phyloP scores from a whole-genome alignment of 805 yeast genomes.

The Lachancea kluyveri region DNA sequence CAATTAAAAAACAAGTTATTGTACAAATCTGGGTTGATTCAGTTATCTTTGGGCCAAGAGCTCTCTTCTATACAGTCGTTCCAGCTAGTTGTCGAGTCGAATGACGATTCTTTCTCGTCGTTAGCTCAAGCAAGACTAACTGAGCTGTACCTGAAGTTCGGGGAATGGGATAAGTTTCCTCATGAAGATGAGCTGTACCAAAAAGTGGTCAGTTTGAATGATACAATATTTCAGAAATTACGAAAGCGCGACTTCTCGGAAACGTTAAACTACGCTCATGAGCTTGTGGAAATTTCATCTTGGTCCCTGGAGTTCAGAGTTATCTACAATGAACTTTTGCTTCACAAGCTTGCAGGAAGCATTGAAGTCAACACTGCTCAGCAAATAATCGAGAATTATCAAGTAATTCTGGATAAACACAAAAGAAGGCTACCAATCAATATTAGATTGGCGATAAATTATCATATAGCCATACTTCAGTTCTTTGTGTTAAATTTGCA shows the following conservation, averaged over 20 bases:
- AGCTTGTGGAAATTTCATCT: constrained; percentile 39
- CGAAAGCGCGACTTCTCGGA: constrained; percentile 17
- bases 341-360: constrained; percentile 18
- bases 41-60: constrained; percentile 50
- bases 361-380: constrained; percentile 23
- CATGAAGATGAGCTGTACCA: constrained; percentile 17
- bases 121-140: constrained; percentile 46
- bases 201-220: constrained; percentile 14
- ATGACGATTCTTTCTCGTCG: constrained; percentile 23
- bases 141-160: constrained; percentile 47
- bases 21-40: constrained; percentile 57
- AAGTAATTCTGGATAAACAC: constrained; percentile 24
- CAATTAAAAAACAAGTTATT: constrained; percentile 32
- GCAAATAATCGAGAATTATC: constrained; percentile 17
- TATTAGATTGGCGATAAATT: constrained; percentile 24
- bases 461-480: constrained; percentile 34
- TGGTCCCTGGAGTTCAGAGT: constrained; percentile 32
- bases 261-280: constrained; percentile 26
- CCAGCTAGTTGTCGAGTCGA: constrained; percentile 37
- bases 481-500: constrained; percentile 48
- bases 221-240: constrained; percentile 11
- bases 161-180: constrained; percentile 37
- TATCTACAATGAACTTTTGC: constrained; percentile 15
- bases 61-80: constrained; percentile 48
- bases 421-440: constrained; percentile 20